These are phyloP conservation scores for Infundibulicybe gibba DNA, from an alignment of 768 basidiomycete genomes.

Conservation along the genomic window DNA sequence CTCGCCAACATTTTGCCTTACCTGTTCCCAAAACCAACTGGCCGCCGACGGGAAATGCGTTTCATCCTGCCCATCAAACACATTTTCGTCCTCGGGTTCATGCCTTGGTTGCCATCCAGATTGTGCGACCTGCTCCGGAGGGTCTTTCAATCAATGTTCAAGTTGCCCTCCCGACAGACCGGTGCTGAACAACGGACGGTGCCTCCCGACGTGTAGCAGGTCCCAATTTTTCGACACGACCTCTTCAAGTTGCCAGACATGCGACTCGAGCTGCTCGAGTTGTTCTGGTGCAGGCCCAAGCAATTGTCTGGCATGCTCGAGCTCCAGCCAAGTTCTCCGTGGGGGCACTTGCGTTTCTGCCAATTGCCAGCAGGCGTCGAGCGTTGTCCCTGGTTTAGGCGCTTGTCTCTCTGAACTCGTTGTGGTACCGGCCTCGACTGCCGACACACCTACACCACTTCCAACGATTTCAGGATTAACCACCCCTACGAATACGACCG, in stretches of 20 bases:
- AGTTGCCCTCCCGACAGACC: conserved; percentile 66
- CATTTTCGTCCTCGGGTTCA: conserved; percentile 59
- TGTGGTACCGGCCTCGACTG: conserved; percentile 42
- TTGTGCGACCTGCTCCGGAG: conserved; percentile 73
- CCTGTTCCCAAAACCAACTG: conserved; percentile 63
- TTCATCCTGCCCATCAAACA: conserved; percentile 63
- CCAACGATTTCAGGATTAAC: conserved; percentile 56
- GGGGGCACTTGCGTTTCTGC: conserved; percentile 48
- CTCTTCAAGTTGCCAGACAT: conserved; percentile 57
- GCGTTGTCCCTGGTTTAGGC: conserved; percentile 65
- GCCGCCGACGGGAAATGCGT: conserved; percentile 74
- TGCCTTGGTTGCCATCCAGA: conserved; percentile 81
- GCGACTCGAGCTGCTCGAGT: conserved; percentile 64
- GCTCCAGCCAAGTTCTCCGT: conserved; percentile 44
- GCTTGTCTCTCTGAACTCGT: conserved; percentile 78
- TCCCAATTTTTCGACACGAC: conserved; percentile 67
- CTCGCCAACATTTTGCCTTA: conserved; percentile 65
- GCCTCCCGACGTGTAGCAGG: conserved; percentile 70
- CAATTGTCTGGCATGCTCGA: conserved; percentile 54
- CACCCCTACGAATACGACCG: conserved; percentile 34
- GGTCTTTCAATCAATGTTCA: conserved; percentile 71
- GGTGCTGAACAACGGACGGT: conserved; percentile 71
- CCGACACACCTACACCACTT: conserved; percentile 40
- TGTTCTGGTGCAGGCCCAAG: conserved; percentile 56
- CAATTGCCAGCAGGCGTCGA: conserved; percentile 51